Conservation (phyloP, 2,329 filamentous ascomycete species). For the Orbilia oligospora region DNA sequence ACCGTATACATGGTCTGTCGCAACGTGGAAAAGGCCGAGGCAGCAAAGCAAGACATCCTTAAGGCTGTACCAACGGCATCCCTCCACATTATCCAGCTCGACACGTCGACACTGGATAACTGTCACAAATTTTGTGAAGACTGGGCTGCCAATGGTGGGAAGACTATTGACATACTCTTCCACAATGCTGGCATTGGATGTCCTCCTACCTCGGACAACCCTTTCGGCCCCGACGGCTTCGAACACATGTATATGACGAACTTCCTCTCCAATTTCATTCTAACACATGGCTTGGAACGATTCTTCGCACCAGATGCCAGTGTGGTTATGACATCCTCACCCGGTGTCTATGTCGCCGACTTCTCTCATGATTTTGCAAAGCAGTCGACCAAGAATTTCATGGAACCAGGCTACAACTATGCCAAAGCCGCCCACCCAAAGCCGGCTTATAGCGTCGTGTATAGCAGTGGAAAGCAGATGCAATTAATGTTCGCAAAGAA, state of each 20-base stretch:
- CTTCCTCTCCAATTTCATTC: conserved; percentile 56
- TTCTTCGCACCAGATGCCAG: conserved; percentile 48
- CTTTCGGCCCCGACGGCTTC: conserved; percentile 41
- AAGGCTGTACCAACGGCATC: conserved; percentile 42
- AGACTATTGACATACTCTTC: conserved; percentile 55
- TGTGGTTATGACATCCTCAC: conserved; percentile 52
- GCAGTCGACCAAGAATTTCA: conserved; percentile 20
- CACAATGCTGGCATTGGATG: conserved; percentile 56
- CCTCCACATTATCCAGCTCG: conserved; percentile 39
- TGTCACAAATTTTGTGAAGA: conserved; percentile 49
- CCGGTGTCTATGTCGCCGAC: conserved; percentile 36
- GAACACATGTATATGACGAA: conserved; percentile 58
- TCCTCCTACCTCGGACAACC: conserved; percentile 25
- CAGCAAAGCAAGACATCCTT: conserved; percentile 43
- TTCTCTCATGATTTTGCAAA: conserved; percentile 30
- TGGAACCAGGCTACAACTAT: conserved; percentile 51
- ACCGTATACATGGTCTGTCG: conserved; percentile 53
- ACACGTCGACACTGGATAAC: conserved; percentile 50
- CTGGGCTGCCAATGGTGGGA: conserved; percentile 51
- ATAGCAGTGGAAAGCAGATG: conserved; percentile 44
- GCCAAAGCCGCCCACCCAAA: conserved; percentile 28
- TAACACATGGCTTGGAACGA: conserved; percentile 44
- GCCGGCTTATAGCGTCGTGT: conserved; percentile 29
- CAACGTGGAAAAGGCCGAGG: conserved; percentile 48
- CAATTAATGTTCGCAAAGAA: conserved; percentile 44